Evolutionary conservation across 1,284 basidiomycete genomes (phyloP).

Genomic region (Phenoliferia sp.): DNA sequence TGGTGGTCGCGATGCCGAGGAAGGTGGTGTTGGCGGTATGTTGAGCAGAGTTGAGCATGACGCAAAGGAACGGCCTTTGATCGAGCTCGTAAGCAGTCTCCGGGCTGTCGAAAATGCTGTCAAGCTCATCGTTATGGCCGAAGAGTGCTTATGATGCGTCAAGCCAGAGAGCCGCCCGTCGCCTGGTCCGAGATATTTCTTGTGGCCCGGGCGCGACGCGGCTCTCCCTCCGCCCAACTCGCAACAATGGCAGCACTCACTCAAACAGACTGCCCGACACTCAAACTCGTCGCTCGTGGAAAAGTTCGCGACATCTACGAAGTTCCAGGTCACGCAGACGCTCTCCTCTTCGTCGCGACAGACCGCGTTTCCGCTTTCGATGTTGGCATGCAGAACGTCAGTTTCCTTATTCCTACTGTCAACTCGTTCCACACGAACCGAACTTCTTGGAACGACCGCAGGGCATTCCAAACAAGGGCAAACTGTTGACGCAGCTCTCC

Average conservation of each 20-base stretch:
- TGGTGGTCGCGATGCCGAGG: neutral
- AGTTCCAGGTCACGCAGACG: constrained; percentile 55
- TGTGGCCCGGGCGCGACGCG: no score
- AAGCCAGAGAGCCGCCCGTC: no score
- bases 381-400: constrained; percentile 83
- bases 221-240: no score
- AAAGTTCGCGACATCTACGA: constrained; percentile 92
- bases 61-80: neutral
- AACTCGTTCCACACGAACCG: no score
- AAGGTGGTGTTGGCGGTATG: neutral
- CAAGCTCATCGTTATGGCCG: no score
- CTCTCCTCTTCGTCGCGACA: constrained; percentile 85
- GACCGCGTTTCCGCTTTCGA: constrained; percentile 97
- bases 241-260: constrained; percentile 12
- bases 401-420: constrained; percentile 37
- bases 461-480: constrained; percentile 93
- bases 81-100: neutral
- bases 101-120: no score
- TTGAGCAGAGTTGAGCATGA: neutral
- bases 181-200: no score
- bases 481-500: constrained; percentile 82
- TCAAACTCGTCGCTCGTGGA: constrained; percentile 68
- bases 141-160: no score
- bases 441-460: constrained; percentile 42
- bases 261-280: constrained; percentile 46